A percentile compares a stretch with the other conserved stretches of the same genome.
Conservation (phyloP, 139 green algal genomes). For the Chlorella vulgaris region DNA sequence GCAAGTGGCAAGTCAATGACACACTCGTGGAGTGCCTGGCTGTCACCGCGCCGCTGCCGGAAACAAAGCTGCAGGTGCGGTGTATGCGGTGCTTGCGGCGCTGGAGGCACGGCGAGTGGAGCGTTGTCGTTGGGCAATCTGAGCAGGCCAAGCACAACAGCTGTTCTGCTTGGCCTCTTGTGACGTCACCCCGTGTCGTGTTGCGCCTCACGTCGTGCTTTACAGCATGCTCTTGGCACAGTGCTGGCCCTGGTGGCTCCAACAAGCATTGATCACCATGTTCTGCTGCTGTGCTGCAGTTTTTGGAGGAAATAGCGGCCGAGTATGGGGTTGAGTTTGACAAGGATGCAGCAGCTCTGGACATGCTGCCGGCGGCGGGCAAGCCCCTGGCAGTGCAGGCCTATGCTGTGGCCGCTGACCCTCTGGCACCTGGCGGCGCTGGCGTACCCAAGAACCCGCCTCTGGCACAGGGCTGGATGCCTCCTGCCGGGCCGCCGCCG, state of each 20-base stretch:
- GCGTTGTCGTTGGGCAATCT: too few relatives aligned
- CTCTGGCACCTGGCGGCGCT: background rate
- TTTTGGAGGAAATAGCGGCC: constrained; percentile 56
- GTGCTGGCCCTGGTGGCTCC: too few relatives aligned
- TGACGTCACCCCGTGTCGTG: too few relatives aligned
- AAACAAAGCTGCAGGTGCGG: constrained; percentile 52
- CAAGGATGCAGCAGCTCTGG: constrained; percentile 33
- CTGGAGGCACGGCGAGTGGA: too few relatives aligned
- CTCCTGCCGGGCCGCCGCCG: background rate
- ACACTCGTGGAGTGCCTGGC: constrained; percentile 56
- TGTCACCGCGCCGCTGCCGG: constrained; percentile 49
- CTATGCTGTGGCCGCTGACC: background rate
- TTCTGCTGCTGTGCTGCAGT: too few relatives aligned
- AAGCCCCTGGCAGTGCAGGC: background rate
- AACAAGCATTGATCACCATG: too few relatives aligned
- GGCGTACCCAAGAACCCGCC: background rate
- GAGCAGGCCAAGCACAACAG: background rate
- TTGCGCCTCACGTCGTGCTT: too few relatives aligned
- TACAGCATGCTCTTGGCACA: too few relatives aligned
- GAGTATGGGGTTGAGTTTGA: constrained; percentile 63
- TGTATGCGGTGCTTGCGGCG: too few relatives aligned
- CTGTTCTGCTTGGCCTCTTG: background rate
- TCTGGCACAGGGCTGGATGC: background rate
- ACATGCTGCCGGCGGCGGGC: constrained; percentile 45
- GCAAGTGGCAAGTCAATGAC: constrained; percentile 63